Evolutionary conservation across 805 yeast genomes (phyloP).

Genomic region (Yamadazyma paraphyllophila): DNA sequence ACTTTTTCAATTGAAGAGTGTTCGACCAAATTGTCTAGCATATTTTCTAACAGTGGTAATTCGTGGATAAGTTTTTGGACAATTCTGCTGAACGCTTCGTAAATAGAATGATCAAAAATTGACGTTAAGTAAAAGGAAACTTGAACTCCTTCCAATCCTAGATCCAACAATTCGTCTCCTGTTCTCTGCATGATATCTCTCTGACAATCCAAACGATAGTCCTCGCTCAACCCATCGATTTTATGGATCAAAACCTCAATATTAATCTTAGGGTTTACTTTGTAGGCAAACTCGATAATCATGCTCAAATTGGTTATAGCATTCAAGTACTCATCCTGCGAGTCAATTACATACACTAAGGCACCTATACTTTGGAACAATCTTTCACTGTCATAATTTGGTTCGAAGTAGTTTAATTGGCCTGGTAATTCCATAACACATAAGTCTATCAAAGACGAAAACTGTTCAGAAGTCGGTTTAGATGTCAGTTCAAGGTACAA

Average conservation of each 20-base stretch:
- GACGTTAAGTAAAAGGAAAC: slow-evolving; percentile 89
- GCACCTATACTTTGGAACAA: slow-evolving; percentile 84
- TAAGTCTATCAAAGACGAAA: slow-evolving; percentile 78
- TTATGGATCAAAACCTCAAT: slow-evolving; percentile 94
- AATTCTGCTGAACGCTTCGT: slow-evolving; percentile 91
- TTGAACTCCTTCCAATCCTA: slow-evolving; percentile 88
- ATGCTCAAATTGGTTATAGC: slow-evolving; percentile 86
- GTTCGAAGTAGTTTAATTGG: slow-evolving; percentile 85
- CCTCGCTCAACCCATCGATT: slow-evolving; percentile 93
- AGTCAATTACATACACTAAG: slow-evolving; percentile 88
- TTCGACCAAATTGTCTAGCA: slow-evolving; percentile 84
- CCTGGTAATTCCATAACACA: slow-evolving; percentile 95
- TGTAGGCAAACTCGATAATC: slow-evolving; percentile 84
- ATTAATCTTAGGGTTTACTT: slow-evolving; percentile 78
- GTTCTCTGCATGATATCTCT: slow-evolving; percentile 95
- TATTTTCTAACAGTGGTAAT: slow-evolving; percentile 79
- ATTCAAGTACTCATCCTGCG: slow-evolving; percentile 91
- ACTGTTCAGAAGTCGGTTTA: slow-evolving; percentile 81
- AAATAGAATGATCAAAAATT: slow-evolving; percentile 92
- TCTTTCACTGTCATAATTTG: slow-evolving; percentile 73
- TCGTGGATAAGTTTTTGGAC: slow-evolving; percentile 90
- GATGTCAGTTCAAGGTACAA: slow-evolving; percentile 86
- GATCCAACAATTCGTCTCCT: slow-evolving; percentile 86
- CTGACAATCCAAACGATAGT: slow-evolving; percentile 90
- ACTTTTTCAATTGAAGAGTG: slow-evolving; percentile 91